Conservation (phyloP, 2,329 filamentous ascomycete species). For the Cytospora schulzeri region DNA sequence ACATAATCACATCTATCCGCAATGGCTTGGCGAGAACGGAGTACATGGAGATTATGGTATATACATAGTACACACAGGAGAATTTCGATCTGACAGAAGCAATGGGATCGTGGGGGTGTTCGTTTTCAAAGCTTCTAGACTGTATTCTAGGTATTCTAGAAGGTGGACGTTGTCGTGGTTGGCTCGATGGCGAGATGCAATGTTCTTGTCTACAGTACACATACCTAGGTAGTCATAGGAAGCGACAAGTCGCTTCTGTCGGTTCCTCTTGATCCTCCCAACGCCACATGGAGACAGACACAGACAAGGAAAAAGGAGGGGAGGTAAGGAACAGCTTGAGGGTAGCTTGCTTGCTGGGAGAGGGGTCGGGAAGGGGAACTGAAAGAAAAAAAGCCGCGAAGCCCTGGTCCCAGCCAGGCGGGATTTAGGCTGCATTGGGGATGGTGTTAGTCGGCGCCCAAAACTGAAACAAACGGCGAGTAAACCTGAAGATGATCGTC, state of each 20-base stretch:
- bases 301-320: not conserved
- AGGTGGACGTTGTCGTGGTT: constrained; percentile 4
- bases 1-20: not conserved
- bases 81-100: not conserved
- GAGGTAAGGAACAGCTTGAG: constrained; percentile 2
- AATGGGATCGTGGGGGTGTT: constrained; percentile 10
- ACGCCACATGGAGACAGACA: not conserved
- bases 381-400: constrained; percentile 1
- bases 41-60: not conserved
- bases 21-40: not conserved
- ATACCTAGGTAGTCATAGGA: no score
- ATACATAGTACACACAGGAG: not conserved
- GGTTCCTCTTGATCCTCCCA: not conserved
- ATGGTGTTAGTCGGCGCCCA: constrained; percentile 5
- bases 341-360: no score
- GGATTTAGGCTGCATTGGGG: constrained; percentile 16
- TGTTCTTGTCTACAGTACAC: not conserved
- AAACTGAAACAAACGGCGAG: constrained; percentile 16
- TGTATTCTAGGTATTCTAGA: constrained; percentile 13
- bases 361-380: not conserved
- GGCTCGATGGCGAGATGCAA: constrained; percentile 13
- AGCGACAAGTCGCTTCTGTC: no score
- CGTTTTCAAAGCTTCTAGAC: constrained; percentile 18
- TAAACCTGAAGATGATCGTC: not conserved
- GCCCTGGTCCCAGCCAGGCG: constrained; percentile 10